Base-by-base conservation (phyloP, 495 filamentous ascomycete species). In the Penicillium cataractarum region DNA sequence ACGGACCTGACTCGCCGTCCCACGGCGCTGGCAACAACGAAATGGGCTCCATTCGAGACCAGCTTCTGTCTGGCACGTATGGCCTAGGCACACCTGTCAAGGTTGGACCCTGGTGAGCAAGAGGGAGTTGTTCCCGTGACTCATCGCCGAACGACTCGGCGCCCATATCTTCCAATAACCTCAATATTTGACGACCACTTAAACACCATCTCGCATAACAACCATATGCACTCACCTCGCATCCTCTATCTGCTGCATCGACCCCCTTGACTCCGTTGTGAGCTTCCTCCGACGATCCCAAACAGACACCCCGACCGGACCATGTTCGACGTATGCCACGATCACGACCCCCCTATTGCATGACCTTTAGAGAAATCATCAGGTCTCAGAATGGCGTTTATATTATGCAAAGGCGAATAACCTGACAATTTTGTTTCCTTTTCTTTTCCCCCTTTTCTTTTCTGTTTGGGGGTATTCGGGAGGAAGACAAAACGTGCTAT, bases 51-150 rank as follows among this genome's bases (percentile, higher is more conserved):
- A 90, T 95, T 33, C 83, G 91, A 12, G 89, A 93, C 57, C 90
- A 96, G 71, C 79, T 96, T 15, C 78, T 93, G 50, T 89, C 86
- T 60, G 91, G 92, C 19, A 90, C 87, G 7, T 95, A 92, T 70
- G 89, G 89, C 22, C 80, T 89, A 44, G 82, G 81, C 58, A 76
- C 82, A 24, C 86, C 91, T 29, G 89, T 93, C 51, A 86, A 84
- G 49, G 90, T 92, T 64, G 90, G 90, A 9, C 87, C 87, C 22
- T 91, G 87, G 88, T 91, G 76, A 76, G 66, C 1, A 35, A 17
- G 13, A 50, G 46, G 46, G 24, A 17, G n/a, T 26, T 29, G 24
- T 29, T 10, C 21, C 15, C 22, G 17, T 51, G 15, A 71, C 54
- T 32, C 56, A 55, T 37, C 40, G 42, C 40, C 17, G 32, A 19